A percentile compares a stretch with the other conserved stretches of the same genome.
phyloP scores from a whole-genome alignment of 2,329 filamentous ascomycete genomes.

The Thielaviopsis musarum region DNA sequence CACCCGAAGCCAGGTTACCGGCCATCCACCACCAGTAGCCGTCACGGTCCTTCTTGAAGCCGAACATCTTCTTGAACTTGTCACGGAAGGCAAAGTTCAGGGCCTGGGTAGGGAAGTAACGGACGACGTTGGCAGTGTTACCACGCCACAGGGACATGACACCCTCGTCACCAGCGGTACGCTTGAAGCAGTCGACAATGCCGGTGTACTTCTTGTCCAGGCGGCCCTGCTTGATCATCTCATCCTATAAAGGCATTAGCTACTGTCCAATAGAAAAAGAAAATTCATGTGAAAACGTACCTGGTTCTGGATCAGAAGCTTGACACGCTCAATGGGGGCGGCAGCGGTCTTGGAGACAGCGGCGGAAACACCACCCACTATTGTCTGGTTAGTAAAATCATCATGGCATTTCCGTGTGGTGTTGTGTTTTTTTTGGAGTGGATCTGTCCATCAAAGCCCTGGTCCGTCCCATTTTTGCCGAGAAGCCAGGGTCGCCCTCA shows the following conservation, averaged over 20 bases:
- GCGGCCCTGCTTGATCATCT: constrained; percentile 98
- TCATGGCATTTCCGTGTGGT: neutral
- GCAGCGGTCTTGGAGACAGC: constrained; percentile 99
- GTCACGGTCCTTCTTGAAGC: constrained; percentile 99
- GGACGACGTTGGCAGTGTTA: constrained; percentile 99
- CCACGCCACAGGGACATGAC: constrained; percentile 93
- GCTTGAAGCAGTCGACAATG: constrained; percentile 88
- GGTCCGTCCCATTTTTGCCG: neutral
- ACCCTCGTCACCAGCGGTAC: constrained; percentile 83
- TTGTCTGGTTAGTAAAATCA: constrained; percentile 17
- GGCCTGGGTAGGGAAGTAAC: constrained; percentile 99
- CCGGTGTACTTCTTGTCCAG: constrained; percentile 93
- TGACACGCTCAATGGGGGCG: constrained; percentile 99
- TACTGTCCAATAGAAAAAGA: neutral
- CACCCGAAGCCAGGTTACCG: constrained; percentile 99
- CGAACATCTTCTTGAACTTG: constrained; percentile 99
- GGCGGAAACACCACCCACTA: constrained; percentile 99
- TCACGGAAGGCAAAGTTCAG: constrained; percentile 99
- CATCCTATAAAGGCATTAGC: constrained; percentile 51
- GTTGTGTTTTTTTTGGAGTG: neutral
- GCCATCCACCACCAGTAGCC: constrained; percentile 98
- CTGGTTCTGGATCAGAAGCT: constrained; percentile 99
- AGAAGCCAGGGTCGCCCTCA: neutral
- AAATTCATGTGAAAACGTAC: constrained; percentile 25
- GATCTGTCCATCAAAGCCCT: neutral